A percentile compares a stretch with the other conserved stretches of the same genome.
These are phyloP conservation scores for Neurospora terricola DNA, from an alignment of 495 filamentous ascomycete species.

Conservation along the genomic window DNA sequence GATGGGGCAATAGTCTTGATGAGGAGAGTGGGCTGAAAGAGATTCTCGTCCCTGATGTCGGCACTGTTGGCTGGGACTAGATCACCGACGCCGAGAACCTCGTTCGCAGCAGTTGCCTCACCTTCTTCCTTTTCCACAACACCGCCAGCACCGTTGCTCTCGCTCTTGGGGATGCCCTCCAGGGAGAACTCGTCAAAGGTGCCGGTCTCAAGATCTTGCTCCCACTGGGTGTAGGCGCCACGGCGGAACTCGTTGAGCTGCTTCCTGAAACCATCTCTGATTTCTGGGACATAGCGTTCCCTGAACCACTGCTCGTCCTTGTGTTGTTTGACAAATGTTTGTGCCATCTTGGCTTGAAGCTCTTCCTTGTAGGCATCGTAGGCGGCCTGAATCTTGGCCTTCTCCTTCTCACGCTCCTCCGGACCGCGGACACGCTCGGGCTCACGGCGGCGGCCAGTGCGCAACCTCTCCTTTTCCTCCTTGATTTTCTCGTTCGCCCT, in stretches of 20 bases:
- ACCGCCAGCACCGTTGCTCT: constrained; percentile 79
- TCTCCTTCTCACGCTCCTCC: constrained; percentile 82
- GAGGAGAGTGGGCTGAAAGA: constrained; percentile 78
- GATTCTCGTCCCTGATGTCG: constrained; percentile 73
- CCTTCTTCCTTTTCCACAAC: constrained; percentile 91
- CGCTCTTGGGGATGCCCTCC: constrained; percentile 90
- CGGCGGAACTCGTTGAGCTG: constrained; percentile 67
- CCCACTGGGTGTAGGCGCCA: constrained; percentile 70
- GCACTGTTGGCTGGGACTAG: constrained; percentile 68
- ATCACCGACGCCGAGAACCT: constrained; percentile 86
- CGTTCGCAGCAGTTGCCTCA: constrained; percentile 78
- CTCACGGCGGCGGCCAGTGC: constrained; percentile 62
- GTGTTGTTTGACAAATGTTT: constrained; percentile 78
- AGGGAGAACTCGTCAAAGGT: constrained; percentile 89
- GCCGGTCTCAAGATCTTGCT: constrained; percentile 68
- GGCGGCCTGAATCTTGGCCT: constrained; percentile 78
- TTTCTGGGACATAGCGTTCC: constrained; percentile 82
- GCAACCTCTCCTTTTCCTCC: constrained; percentile 72
- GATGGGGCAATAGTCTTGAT: constrained; percentile 98
- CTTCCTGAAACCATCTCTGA: constrained; percentile 55
- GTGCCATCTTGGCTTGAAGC: constrained; percentile 81
- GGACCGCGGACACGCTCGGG: constrained; percentile 62
- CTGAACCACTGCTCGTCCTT: constrained; percentile 96
- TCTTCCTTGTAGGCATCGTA: constrained; percentile 95
- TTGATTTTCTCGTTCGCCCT: constrained; percentile 72